A percentile compares a stretch with the other conserved stretches of the same genome.
Conservation (phyloP, 306 rosid species). For the Vicia villosa region DNA sequence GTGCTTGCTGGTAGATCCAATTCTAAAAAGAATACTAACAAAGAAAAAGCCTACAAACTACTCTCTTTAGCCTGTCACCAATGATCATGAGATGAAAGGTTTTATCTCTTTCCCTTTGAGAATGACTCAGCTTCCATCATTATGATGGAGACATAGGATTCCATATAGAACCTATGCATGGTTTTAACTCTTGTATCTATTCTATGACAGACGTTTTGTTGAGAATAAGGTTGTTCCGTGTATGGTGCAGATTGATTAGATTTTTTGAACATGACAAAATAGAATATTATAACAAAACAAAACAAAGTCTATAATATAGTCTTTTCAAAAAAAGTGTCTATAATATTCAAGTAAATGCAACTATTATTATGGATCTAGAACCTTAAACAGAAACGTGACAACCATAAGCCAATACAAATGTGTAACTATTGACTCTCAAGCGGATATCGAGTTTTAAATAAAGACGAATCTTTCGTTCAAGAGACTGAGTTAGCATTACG, state of each 20-base stretch:
- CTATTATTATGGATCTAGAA: background rate
- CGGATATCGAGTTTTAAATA: background rate
- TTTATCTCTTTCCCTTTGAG: constrained; percentile 29
- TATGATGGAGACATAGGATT: constrained; percentile 35
- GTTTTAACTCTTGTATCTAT: constrained; percentile 11
- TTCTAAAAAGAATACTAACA: constrained; percentile 29
- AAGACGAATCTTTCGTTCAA: background rate
- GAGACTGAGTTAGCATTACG: background rate
- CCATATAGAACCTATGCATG: constrained; percentile 12
- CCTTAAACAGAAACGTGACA: background rate
- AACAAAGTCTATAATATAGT: background rate
- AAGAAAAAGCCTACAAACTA: constrained; percentile 9
- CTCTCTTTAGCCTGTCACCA: constrained; percentile 3
- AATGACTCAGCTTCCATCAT: constrained; percentile 34
- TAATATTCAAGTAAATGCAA: background rate
- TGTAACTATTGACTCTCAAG: background rate
- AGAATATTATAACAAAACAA: background rate
- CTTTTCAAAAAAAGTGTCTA: background rate
- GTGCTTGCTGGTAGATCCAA: constrained; percentile 32
- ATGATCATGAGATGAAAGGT: constrained; percentile 20
- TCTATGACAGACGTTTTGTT: background rate
- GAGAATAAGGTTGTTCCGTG: constrained; percentile 33
- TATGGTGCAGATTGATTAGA: background rate
- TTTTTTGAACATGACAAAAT: background rate
- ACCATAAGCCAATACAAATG: background rate